phyloP scores from a whole-genome alignment of 768 basidiomycete species.

The Tylopilus vinaceipallidus region DNA sequence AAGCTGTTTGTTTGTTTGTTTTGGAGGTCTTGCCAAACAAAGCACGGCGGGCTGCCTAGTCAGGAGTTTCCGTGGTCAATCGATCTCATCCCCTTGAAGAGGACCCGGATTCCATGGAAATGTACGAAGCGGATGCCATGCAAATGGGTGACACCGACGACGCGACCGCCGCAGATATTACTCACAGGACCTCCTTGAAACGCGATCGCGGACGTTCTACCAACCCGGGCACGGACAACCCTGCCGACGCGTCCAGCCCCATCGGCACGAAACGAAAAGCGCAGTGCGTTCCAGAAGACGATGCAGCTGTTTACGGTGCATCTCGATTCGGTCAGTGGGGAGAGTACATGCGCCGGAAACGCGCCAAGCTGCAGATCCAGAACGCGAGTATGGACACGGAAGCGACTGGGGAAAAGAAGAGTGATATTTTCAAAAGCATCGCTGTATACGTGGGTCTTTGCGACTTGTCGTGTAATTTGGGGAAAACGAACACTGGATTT shows the following conservation, averaged over 20 bases:
- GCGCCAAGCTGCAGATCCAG: constrained; percentile 86
- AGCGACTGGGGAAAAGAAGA: constrained; percentile 25
- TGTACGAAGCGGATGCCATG: constrained; percentile 7
- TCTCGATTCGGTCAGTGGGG: constrained; percentile 80
- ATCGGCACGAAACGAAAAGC: constrained; percentile 19
- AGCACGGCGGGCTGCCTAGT: constrained; percentile 1
- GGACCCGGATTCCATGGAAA: constrained; percentile 35
- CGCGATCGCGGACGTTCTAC: constrained; percentile 34
- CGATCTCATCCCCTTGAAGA: constrained; percentile 1
- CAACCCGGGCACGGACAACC: constrained; percentile 3
- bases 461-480: neutral
- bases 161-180: constrained; percentile 19
- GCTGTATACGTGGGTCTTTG: constrained; percentile 73
- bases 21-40: constrained; percentile 6
- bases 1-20: constrained; percentile 2
- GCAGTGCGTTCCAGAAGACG: constrained; percentile 23
- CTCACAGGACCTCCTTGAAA: constrained; percentile 37
- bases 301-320: constrained; percentile 65
- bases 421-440: constrained; percentile 67
- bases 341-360: constrained; percentile 88
- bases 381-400: constrained; percentile 44
- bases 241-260: constrained; percentile 1
- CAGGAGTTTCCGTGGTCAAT: constrained; percentile 11
- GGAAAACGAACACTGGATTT: neutral
- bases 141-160: constrained; percentile 17